Evolutionary conservation across 352 stramenopile species (phyloP), one percentile per base, ranked within the genome.

Genomic region (Phytophthora quininea): DNA sequence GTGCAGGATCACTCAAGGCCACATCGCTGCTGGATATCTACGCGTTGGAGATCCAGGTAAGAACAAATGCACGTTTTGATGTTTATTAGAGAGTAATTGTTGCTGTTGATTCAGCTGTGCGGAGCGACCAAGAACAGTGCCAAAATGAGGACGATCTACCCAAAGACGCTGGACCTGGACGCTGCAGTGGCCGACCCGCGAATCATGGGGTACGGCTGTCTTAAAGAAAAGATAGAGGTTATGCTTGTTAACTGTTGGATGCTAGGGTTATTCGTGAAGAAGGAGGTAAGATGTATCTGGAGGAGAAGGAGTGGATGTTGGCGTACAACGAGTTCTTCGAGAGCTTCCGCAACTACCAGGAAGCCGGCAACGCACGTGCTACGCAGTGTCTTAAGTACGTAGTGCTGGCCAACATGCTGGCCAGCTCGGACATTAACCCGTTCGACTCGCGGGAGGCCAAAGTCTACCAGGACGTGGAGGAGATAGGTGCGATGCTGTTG

Each of bases 271-370:
- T 98, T 55, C 81, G 89, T 45, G 93, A 98, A 74, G 89, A 97
- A 67, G 93, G 93, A 8, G 93, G 92, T n/a, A 97, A 97, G 64
- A 98, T 98, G 91, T 95, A 97, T 69, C 76, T 98, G 79, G 82
- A 91, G 48, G 83, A 97, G 70, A 82, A 84, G 31, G 71, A 95
- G 57, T 98, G 91, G 91, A 86, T 86, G 64, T 73, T 93, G 37
- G 93, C 93, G 45, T 98, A 98, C 80, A 97, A 98, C 62, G 90
- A 98, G 66, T 97, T 98, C 66, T 98, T 97, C 37, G 91, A 97
- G 76, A 95, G 90, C 59, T 98, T 98, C 64, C 84, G 90, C 37
- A 97, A 96, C 68, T 97, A 98, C 68, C 92, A 98, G 58, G 90
- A 98, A 73, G 91, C 91, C 11, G 93, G 90, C 4, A 96, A 97